Base-by-base conservation (phyloP, 2,329 filamentous ascomycete species). In the Hymenoscyphus salicellus region DNA sequence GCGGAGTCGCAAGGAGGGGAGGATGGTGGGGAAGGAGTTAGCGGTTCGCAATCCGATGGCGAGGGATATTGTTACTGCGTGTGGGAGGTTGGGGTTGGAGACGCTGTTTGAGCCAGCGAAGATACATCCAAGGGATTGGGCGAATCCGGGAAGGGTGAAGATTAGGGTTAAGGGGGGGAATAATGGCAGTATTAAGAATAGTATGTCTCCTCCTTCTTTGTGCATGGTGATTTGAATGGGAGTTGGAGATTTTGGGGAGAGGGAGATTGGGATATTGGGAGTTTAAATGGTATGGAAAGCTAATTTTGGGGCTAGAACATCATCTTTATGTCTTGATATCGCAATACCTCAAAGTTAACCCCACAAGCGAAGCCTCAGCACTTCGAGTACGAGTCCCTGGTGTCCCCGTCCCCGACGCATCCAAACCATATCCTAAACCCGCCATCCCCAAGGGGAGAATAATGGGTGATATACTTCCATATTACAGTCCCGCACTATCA, bases 121-220 rank as follows among this genome's bases (percentile, higher is more conserved):
- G 82, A 85, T 88, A 66, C 95, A 99, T 78, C 95, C 95, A 6
- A 94, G 95, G 79, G 95, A 99, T 81, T 99, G 95, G 95, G 89
- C 90, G 63, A 99, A 99, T 80, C 95, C 95, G 14, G 95, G 95
- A 3, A 85, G 95, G 65, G 91, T 98, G 68, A 88, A 91, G 71
- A 87, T 98, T 59, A 80, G 89, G 74, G 80, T 97, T 63, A 89
- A 87, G 76, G 87, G 80, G 63, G 76, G 84, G 68, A 81, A 85
- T 65, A 83, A 82, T 67, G 71, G 78, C 30, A 79, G 78, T 33
- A 81, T 91, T 56, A 87, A 87, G 75, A 91, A 89, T 73, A 91
- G 85, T 87, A 78, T 61, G 84, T 79, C 23, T 55, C 49, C 28
- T 32, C 41, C 56, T 55, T 63, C 36, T 11, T 32, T 55, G 20